Base-by-base conservation (phyloP, 2,329 filamentous ascomycete species). In the Lasiodiplodia gonubiensis region DNA sequence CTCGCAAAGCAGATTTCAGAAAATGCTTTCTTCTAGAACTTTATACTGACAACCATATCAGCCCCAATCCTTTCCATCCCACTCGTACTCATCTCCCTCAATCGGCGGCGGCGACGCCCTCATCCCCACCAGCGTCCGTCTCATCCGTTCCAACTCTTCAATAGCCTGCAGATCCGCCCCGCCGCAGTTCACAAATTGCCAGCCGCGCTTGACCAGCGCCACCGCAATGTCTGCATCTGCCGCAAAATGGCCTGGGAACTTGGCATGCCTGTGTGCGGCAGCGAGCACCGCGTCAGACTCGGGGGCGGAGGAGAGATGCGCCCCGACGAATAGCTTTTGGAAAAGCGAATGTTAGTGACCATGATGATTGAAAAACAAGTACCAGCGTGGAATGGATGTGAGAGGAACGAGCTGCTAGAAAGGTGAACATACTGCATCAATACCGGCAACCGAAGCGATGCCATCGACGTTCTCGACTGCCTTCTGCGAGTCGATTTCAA, bases 61-160 rank as follows among this genome's bases (percentile, higher is more conserved):
- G 16, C 59, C 59, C 59, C 59, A 63, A 18, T 63, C 59, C 42
- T 37, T 63, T 10, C 59, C 59, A 35, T 63, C 59, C 59, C 59
- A 63, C 46, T 63, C 42, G 18, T 51, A 63, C 42, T 63, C 59
- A 7, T 63, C 27, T 30, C 59, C 59, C 42, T 35, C 59, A 10
- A 25, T 27, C 42, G 59, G 27, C 42, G 30, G 27, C 46, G 59
- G 42, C n/a, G 42, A 11, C 23, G 27, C 14, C 42, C 46, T 49
- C 46, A 63, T 51, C 12, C 42, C 33, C 3, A 11, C 11, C 59
- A 63, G 35, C 42, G 49, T 49, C 27, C 23, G 2, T 27, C 59
- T 23, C 59, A 63, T 12, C 42, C 46, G 14, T 30, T 63, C 59
- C 59, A 63, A 23, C 59, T 63, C 59, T 35, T 14, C 27, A 23